Conservation (phyloP, 2,329 filamentous ascomycete species). For the Madurella mycetomatis region DNA sequence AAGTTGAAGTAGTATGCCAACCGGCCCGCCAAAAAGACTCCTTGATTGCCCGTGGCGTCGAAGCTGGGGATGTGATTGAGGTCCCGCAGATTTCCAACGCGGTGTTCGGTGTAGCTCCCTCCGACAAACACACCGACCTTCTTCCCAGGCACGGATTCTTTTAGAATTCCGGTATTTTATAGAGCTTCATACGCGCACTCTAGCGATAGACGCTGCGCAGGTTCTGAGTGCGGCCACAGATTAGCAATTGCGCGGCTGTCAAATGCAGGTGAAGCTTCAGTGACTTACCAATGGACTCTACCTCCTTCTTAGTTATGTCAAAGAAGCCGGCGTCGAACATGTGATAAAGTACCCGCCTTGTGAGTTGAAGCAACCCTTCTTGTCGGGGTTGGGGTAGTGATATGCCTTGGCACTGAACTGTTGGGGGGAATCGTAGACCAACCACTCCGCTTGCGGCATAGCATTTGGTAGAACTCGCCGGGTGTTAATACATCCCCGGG, state of each 20-base stretch:
- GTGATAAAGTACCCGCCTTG: constrained; percentile 32
- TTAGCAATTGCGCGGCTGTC: background rate
- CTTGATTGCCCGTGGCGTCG: constrained; percentile 26
- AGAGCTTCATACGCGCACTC: constrained; percentile 34
- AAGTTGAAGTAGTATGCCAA: constrained; percentile 26
- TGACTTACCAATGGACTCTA: constrained; percentile 32
- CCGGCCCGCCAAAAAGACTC: constrained; percentile 23
- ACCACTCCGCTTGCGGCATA: constrained; percentile 28
- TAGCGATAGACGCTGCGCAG: constrained; percentile 31
- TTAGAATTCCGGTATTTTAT: constrained; percentile 32
- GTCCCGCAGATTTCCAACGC: constrained; percentile 22
- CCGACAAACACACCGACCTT: constrained; percentile 33
- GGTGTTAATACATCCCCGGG: constrained; percentile 29
- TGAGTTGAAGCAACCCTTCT: constrained; percentile 33
- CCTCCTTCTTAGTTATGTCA: constrained; percentile 34
- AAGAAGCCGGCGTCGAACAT: constrained; percentile 34
- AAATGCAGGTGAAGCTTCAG: background rate
- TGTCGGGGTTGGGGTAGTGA: constrained; percentile 32
- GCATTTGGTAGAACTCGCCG: constrained; percentile 31
- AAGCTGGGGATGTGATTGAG: constrained; percentile 23
- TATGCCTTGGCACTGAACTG: constrained; percentile 33
- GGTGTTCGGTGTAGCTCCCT: constrained; percentile 24
- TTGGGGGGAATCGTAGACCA: constrained; percentile 30
- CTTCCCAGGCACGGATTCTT: constrained; percentile 28
- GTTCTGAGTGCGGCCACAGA: constrained; percentile 20